phyloP scores from a whole-genome alignment of 1,139 yeast species.

The Suhomyces coccinellae region DNA sequence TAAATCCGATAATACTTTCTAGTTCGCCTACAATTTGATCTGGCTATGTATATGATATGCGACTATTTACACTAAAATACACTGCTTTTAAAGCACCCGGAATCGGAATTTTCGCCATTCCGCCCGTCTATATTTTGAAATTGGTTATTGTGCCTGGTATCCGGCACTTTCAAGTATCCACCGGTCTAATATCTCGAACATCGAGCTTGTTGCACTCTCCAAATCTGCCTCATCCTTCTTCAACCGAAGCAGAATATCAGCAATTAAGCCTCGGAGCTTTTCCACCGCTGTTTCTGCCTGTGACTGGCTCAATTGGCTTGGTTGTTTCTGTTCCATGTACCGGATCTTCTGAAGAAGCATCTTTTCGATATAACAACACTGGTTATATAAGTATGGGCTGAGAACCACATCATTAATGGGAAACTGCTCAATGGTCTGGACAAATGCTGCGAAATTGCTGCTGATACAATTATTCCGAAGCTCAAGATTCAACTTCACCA shows the following conservation, averaged over 20 bases:
- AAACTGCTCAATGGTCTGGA: constrained; percentile 26
- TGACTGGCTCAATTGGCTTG: background rate
- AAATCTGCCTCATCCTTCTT: constrained; percentile 32
- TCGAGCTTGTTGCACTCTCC: constrained; percentile 18
- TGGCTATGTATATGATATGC: background rate
- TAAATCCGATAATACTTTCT: too few species aligned
- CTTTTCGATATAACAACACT: constrained; percentile 33
- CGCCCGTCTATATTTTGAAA: constrained; percentile 22
- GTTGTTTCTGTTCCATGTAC: constrained; percentile 8
- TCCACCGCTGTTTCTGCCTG: constrained; percentile 1
- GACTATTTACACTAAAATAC: constrained; percentile 9
- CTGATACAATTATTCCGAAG: constrained; percentile 24
- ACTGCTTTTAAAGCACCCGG: background rate
- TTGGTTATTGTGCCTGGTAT: too few species aligned
- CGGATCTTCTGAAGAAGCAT: constrained; percentile 19
- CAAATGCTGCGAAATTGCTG: constrained; percentile 24
- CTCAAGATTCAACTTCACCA: constrained; percentile 26
- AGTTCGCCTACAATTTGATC: background rate
- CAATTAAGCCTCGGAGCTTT: constrained; percentile 32
- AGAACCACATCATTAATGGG: constrained; percentile 32
- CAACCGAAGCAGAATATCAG: constrained; percentile 33
- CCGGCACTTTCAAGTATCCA: constrained; percentile 24
- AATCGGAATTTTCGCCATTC: constrained; percentile 15
- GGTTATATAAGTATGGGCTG: constrained; percentile 38
- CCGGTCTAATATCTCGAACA: constrained; percentile 27